A percentile compares a stretch with the other conserved stretches of the same genome.
Conservation (phyloP, 306 rosid genomes). For the Vicia sativa region DNA sequence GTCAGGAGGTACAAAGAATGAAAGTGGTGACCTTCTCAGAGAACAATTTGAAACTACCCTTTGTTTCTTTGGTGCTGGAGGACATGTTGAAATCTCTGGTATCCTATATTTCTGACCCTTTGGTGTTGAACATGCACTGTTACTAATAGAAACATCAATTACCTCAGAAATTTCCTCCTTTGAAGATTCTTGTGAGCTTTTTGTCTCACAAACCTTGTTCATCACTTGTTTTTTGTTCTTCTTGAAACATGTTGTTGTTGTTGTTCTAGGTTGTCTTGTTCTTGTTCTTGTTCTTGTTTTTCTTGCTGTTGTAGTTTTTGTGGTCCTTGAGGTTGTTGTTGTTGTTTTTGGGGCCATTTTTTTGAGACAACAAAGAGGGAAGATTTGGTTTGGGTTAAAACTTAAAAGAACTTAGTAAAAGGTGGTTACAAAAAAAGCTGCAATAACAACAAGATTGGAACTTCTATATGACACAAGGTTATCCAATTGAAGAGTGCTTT, state of each 20-base stretch:
- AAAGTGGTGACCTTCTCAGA: constrained; percentile 59
- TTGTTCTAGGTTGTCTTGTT: constrained; percentile 38
- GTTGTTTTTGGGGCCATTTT: constrained; percentile 64
- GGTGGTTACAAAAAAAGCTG: constrained; percentile 38
- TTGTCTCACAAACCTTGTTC: constrained; percentile 31
- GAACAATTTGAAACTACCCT: constrained; percentile 62
- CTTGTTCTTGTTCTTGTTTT: constrained; percentile 11
- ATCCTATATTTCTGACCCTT: constrained; percentile 74
- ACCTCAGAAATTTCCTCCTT: constrained; percentile 36
- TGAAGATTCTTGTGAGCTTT: constrained; percentile 40
- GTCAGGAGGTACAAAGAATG: constrained; percentile 92
- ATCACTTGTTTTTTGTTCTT: constrained; percentile 35
- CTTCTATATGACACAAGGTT: constrained; percentile 34
- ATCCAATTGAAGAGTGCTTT: constrained; percentile 38
- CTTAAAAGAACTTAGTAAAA: constrained; percentile 33
- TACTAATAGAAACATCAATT: constrained; percentile 38
- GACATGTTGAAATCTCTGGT: constrained; percentile 78
- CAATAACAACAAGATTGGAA: constrained; percentile 35
- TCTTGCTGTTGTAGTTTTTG: not conserved
- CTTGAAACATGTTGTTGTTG: constrained; percentile 43
- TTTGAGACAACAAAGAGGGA: constrained; percentile 27
- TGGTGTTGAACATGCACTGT: constrained; percentile 72
- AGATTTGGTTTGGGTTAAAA: constrained; percentile 34
- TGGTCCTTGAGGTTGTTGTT: not conserved
- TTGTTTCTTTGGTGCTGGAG: constrained; percentile 90